These are phyloP conservation scores for Kwoniella shivajii DNA, from an alignment of 1,284 basidiomycete species.

Conservation along the genomic window DNA sequence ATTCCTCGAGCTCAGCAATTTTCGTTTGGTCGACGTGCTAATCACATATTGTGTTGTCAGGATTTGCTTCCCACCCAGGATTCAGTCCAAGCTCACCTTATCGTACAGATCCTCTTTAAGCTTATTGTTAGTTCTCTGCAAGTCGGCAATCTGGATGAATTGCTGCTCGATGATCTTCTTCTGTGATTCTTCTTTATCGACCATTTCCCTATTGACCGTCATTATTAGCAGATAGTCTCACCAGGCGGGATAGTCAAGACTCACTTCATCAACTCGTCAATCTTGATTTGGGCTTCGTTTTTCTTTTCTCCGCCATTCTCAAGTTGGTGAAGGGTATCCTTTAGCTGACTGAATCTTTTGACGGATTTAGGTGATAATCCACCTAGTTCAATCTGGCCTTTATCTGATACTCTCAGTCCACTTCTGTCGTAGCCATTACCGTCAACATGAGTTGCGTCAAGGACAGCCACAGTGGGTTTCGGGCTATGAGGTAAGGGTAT, in stretches of 20 bases:
- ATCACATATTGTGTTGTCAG: too few species aligned
- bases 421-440: neutral
- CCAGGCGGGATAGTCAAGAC: neutral
- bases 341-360: slow-evolving; percentile 20
- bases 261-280: slow-evolving; percentile 28
- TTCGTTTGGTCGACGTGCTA: neutral
- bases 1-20: slow-evolving; percentile 13
- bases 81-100: slow-evolving; percentile 21
- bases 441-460: too few species aligned
- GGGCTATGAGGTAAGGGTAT: slow-evolving; percentile 27
- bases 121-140: slow-evolving; percentile 34
- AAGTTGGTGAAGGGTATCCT: slow-evolving; percentile 16
- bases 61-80: too few species aligned
- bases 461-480: neutral
- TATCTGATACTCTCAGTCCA: slow-evolving; percentile 3
- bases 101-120: slow-evolving; percentile 26
- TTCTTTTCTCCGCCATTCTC: slow-evolving; percentile 9
- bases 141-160: slow-evolving; percentile 40
- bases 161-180: slow-evolving; percentile 39
- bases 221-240: neutral
- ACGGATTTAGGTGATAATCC: slow-evolving; percentile 20
- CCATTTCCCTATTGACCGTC: slow-evolving; percentile 31
- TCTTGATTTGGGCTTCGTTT: slow-evolving; percentile 14
- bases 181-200: slow-evolving; percentile 37
- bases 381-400: slow-evolving; percentile 4